Percentiles rank a stretch among this genome's conserved stretches.
phyloP scores from a whole-genome alignment of 345 rosid genomes.

The Trapa incisa region DNA sequence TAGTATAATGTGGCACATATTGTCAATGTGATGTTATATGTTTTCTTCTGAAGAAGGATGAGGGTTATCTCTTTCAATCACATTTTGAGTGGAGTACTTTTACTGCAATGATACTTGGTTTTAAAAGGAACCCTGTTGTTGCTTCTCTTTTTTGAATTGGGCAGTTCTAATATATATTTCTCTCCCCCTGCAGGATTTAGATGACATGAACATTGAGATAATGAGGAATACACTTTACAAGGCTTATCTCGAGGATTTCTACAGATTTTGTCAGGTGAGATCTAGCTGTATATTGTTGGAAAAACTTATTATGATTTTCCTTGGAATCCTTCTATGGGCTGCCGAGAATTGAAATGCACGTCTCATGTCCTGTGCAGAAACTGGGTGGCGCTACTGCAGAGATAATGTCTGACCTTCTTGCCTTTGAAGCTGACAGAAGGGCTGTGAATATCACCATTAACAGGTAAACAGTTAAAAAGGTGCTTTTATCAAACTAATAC shows the following conservation, averaged over 20 bases:
- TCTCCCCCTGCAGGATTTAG: slow-evolving; percentile 47
- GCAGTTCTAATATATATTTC: neutral
- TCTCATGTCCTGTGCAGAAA: slow-evolving; percentile 34
- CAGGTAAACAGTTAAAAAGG: slow-evolving; percentile 30
- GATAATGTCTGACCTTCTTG: slow-evolving; percentile 94
- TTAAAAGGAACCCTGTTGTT: too few species aligned
- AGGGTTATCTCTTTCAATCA: neutral
- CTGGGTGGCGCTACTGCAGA: slow-evolving; percentile 97
- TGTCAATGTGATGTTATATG: neutral
- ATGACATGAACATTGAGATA: slow-evolving; percentile 96
- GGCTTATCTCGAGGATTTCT: slow-evolving; percentile 93
- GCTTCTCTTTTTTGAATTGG: neutral
- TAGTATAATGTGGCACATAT: neutral
- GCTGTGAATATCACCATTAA: slow-evolving; percentile 92
- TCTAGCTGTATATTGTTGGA: neutral
- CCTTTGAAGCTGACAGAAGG: slow-evolving; percentile 97
- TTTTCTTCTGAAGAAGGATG: neutral
- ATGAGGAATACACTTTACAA: slow-evolving; percentile 95
- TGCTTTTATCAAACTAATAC: neutral
- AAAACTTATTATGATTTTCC: slow-evolving; percentile 2
- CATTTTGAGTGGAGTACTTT: too few species aligned
- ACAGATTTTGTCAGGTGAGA: slow-evolving; percentile 86
- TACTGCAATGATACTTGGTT: too few species aligned
- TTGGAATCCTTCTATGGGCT: neutral
- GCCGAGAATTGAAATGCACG: neutral